Evolutionary conservation across 345 rosid species (phyloP).

Genomic region (Rhizophora apiculata): DNA sequence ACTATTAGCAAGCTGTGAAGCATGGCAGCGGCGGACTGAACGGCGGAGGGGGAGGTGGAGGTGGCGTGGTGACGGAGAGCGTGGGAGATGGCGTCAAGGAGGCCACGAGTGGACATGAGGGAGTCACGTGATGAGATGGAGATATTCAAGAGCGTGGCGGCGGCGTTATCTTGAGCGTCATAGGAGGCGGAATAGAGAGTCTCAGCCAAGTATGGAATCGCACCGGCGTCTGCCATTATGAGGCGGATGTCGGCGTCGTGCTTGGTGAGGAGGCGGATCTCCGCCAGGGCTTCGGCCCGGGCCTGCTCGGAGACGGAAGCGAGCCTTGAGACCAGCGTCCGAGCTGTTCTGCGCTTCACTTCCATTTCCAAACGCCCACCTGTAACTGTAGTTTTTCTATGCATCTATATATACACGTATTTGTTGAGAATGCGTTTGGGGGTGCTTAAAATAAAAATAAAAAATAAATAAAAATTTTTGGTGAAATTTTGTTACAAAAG

Average conservation of each 20-base stretch:
- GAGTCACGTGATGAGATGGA: conserved; percentile 66
- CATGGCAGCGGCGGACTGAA: conserved; percentile 82
- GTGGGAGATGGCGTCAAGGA: conserved; percentile 87
- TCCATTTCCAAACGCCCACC: conserved; percentile 40
- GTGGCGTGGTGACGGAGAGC: conserved; percentile 60
- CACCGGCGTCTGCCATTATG: conserved; percentile 68
- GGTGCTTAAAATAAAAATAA: too few relatives aligned
- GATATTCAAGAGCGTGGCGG: conserved; percentile 78
- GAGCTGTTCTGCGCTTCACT: conserved; percentile 59
- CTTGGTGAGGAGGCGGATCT: conserved; percentile 72
- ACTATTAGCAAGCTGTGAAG: conserved; percentile 67
- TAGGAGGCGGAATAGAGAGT: conserved; percentile 66
- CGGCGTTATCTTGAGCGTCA: conserved; percentile 72
- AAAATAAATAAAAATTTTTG: too few relatives aligned
- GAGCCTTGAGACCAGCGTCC: conserved; percentile 59
- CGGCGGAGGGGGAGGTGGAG: conserved; percentile 55
- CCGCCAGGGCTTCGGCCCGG: conserved; percentile 63
- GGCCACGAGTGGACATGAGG: conserved; percentile 77
- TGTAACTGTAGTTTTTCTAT: not conserved
- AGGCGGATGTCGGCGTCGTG: conserved; percentile 69
- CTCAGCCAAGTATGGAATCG: conserved; percentile 78
- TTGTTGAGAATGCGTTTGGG: too few relatives aligned
- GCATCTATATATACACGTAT: not conserved
- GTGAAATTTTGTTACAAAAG: too few relatives aligned
- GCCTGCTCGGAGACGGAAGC: conserved; percentile 80